phyloP scores from a whole-genome alignment of 108 stramenopile species.

The Nitzschia sp. region DNA sequence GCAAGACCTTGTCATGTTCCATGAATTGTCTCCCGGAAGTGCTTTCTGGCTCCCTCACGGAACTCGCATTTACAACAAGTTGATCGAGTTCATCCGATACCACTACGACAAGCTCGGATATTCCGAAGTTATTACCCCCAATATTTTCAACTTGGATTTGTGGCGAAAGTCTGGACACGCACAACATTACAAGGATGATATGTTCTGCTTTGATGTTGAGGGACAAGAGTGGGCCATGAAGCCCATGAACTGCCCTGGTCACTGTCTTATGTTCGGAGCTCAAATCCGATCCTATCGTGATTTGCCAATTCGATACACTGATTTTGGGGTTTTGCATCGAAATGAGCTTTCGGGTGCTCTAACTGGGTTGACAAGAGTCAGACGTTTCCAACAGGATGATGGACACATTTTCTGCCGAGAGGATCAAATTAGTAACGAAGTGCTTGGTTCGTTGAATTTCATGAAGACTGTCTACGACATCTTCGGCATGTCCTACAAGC shows the following conservation, averaged over 20 bases:
- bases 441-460: constrained; percentile 92
- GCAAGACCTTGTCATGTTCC: constrained; percentile 98
- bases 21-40: constrained; percentile 93
- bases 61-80: constrained; percentile 97
- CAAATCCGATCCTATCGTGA: constrained; percentile 94
- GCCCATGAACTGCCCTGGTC: constrained; percentile 99
- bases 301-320: constrained; percentile 94
- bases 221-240: constrained; percentile 96
- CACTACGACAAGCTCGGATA: constrained; percentile 98
- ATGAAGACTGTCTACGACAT: constrained; percentile 96
- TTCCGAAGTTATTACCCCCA: constrained; percentile 97
- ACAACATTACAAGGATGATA: constrained; percentile 97
- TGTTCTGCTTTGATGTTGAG: constrained; percentile 95
- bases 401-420: constrained; percentile 97
- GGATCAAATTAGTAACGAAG: constrained; percentile 95
- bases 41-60: constrained; percentile 98
- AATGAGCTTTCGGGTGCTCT: constrained; percentile 96
- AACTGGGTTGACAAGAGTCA: constrained; percentile 97
- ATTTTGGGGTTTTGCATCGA: constrained; percentile 98
- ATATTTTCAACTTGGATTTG: constrained; percentile 96
- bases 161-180: constrained; percentile 98
- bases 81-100: constrained; percentile 90
- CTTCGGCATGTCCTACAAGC: constrained; percentile 99
- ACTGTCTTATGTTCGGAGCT: constrained; percentile 93
- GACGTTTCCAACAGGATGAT: constrained; percentile 99